Base-by-base conservation (phyloP, 1,139 yeast genomes). In the Pichiaceae sp. region DNA sequence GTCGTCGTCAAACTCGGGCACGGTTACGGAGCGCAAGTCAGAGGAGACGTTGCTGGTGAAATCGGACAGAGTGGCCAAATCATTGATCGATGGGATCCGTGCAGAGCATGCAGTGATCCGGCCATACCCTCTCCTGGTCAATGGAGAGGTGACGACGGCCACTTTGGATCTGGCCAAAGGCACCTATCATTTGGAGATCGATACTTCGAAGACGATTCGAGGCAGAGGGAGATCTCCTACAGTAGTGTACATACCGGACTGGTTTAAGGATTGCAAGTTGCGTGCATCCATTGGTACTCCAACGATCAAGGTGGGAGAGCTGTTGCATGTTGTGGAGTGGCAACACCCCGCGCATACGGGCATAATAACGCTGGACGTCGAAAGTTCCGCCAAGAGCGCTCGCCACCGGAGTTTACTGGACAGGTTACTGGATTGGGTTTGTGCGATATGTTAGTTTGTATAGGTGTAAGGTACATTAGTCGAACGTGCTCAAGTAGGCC, bases 401-500 rank as follows among this genome's bases (percentile, higher is more conserved):
- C n/a, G n/a, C n/a, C n/a, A n/a, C n/a, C n/a, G n/a, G n/a, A n/a
- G n/a, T n/a, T n/a, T n/a, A n/a, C n/a, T n/a, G n/a, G n/a, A n/a
- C n/a, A n/a, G n/a, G n/a, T n/a, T n/a, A n/a, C n/a, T n/a, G n/a
- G n/a, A n/a, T n/a, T n/a, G n/a, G n/a, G n/a, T n/a, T n/a, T n/a
- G n/a, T n/a, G n/a, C n/a, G n/a, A n/a, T n/a, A n/a, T n/a, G n/a
- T n/a, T n/a, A n/a, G n/a, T n/a, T n/a, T n/a, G n/a, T n/a, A n/a
- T n/a, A n/a, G n/a, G n/a, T n/a, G n/a, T n/a, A 28, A n/a, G 15
- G 3, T 18, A 11, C n/a, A 23, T 39, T 44, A 78, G 59, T 78
- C 86, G 51, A 79, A 79, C 21, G 81, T 81, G 31, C 83, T 78
- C 51, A 89, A 69, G 58, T 86, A 89, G 11, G 95, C 91, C 62